Percentiles rank a stretch among this genome's conserved stretches.
These are phyloP conservation scores for Trichoderma sp. DNA, from an alignment of 2,329 filamentous ascomycete genomes.

Conservation along the genomic window DNA sequence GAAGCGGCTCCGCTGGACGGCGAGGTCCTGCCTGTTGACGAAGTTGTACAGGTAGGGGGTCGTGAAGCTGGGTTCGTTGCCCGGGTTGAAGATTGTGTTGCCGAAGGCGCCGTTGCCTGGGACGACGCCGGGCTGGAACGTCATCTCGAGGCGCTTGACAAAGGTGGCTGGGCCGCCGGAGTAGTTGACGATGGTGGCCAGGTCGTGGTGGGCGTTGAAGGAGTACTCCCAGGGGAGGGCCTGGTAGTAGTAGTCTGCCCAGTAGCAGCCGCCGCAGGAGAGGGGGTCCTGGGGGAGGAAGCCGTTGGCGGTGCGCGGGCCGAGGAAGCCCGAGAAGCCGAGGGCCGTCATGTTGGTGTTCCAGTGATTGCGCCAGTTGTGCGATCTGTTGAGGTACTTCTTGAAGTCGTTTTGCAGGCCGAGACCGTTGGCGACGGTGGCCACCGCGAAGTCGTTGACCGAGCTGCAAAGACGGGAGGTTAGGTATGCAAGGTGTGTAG, in stretches of 20 bases:
- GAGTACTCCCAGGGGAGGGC: conserved; percentile 66
- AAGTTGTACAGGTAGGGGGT: conserved; percentile 72
- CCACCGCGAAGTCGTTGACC: conserved; percentile 68
- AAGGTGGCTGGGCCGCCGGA: conserved; percentile 60
- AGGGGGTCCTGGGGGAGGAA: conserved; percentile 59
- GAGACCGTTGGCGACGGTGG: conserved; percentile 64
- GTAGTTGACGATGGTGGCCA: conserved; percentile 55
- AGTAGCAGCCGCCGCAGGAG: conserved; percentile 66
- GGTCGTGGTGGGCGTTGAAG: conserved; percentile 70
- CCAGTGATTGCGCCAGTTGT: conserved; percentile 75
- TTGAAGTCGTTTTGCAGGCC: conserved; percentile 52
- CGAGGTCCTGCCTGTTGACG: conserved; percentile 62
- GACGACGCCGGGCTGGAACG: conserved; percentile 57
- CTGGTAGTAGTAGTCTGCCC: conserved; percentile 62
- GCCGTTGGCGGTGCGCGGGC: conserved; percentile 57
- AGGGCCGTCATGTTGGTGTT: conserved; percentile 59
- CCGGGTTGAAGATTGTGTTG: conserved; percentile 65
- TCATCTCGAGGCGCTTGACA: conserved; percentile 59
- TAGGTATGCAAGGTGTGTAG: background rate
- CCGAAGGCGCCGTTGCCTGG: conserved; percentile 48
- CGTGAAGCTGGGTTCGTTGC: conserved; percentile 69
- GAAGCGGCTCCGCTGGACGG: conserved; percentile 59
- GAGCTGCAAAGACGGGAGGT: conserved; percentile 41
- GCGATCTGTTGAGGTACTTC: conserved; percentile 64
- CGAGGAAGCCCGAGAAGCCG: conserved; percentile 67